These are phyloP conservation scores for Fusarium sp. DNA, from an alignment of 2,329 filamentous ascomycete species.

Conservation along the genomic window DNA sequence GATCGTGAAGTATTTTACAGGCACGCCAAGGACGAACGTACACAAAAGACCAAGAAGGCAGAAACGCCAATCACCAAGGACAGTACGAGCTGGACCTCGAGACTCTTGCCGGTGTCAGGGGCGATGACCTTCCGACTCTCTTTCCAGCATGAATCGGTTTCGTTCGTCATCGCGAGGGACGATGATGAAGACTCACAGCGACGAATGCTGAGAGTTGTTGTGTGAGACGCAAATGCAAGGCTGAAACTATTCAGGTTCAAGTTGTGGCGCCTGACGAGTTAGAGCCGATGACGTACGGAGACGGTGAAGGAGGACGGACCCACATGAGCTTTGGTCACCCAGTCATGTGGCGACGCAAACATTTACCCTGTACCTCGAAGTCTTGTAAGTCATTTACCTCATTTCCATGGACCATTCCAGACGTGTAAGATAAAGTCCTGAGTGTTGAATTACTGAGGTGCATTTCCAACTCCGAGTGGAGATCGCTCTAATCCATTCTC, in stretches of 20 bases:
- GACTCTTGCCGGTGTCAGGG: slow-evolving; percentile 52
- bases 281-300: slow-evolving; percentile 28
- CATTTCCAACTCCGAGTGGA: not conserved
- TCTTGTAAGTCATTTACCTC: not conserved
- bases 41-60: slow-evolving; percentile 81
- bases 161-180: slow-evolving; percentile 5
- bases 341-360: not conserved
- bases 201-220: slow-evolving; percentile 10
- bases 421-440: not conserved
- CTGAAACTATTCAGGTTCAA: slow-evolving; percentile 18
- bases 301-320: slow-evolving; percentile 12
- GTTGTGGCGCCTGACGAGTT: slow-evolving; percentile 23
- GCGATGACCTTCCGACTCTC: slow-evolving; percentile 26
- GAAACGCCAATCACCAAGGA: slow-evolving; percentile 74
- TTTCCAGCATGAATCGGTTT: not conserved
- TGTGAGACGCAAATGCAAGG: slow-evolving; percentile 32
- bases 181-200: slow-evolving; percentile 3
- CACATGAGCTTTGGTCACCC: slow-evolving; percentile 12
- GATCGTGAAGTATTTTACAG: not conserved
- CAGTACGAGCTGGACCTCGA: slow-evolving; percentile 74
- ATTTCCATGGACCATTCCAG: not conserved
- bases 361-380: not conserved
- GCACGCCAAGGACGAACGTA: slow-evolving; percentile 51
- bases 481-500: not conserved
- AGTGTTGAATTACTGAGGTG: not conserved